A percentile compares a stretch with the other conserved stretches of the same genome.
These are phyloP conservation scores for Pelargonium fulgidum DNA, from an alignment of 441 rosid species.

Conservation along the genomic window DNA sequence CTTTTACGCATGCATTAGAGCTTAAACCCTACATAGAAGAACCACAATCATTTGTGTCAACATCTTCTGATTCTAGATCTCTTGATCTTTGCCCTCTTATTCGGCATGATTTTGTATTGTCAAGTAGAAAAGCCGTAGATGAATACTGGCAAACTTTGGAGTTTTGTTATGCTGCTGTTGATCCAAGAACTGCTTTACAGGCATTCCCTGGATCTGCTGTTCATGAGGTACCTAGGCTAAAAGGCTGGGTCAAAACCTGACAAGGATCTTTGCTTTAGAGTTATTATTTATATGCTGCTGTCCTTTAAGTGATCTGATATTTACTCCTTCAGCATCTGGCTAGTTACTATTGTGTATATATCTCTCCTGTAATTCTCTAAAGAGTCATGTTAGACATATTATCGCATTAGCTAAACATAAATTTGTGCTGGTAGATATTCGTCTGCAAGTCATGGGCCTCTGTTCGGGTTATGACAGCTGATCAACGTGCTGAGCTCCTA, in stretches of 20 bases:
- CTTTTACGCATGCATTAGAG: slow-evolving; percentile 70
- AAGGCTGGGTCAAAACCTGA: slow-evolving; percentile 5
- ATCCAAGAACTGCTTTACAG: slow-evolving; percentile 68
- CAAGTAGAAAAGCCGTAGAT: slow-evolving; percentile 70
- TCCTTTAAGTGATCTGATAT: slow-evolving; percentile 4
- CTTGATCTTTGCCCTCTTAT: slow-evolving; percentile 89
- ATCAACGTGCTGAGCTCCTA: slow-evolving; percentile 68
- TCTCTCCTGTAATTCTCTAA: not conserved
- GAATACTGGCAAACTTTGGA: slow-evolving; percentile 95
- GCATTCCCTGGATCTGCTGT: slow-evolving; percentile 96
- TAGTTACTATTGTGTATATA: not conserved
- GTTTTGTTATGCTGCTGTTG: slow-evolving; percentile 92
- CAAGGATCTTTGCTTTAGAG: slow-evolving; percentile 7
- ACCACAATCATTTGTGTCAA: slow-evolving; percentile 49
- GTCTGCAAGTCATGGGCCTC: slow-evolving; percentile 77
- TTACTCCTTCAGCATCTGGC: not conserved
- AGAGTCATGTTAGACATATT: no score
- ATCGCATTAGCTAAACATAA: slow-evolving; percentile 9
- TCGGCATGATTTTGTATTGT: slow-evolving; percentile 81
- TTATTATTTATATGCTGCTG: not conserved
- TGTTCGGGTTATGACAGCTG: slow-evolving; percentile 64
- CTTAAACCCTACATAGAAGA: slow-evolving; percentile 93
- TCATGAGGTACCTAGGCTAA: slow-evolving; percentile 50
- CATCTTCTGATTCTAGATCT: slow-evolving; percentile 40
- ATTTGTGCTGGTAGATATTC: slow-evolving; percentile 51